A percentile compares a stretch with the other conserved stretches of the same genome.
Evolutionary conservation across 306 rosid genomes (phyloP).

Genomic region (Quercus aquifolioides): DNA sequence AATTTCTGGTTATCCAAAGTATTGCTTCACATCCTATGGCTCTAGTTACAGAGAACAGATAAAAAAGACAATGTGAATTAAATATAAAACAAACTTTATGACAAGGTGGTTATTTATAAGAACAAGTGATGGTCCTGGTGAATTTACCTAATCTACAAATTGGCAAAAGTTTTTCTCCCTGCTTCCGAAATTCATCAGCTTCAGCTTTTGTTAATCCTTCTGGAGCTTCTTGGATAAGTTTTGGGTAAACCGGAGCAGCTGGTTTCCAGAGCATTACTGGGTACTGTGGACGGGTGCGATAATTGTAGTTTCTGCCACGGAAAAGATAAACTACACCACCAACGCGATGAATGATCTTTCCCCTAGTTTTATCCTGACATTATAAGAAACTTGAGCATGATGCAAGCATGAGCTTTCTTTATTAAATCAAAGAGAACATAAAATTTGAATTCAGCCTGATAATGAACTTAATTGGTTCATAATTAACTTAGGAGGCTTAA

Average conservation of each 20-base stretch:
- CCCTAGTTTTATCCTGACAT: constrained; percentile 80
- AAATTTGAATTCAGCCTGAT: neutral
- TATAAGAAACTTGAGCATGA: constrained; percentile 4
- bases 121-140: constrained; percentile 2
- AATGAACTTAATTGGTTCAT: neutral
- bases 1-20: constrained; percentile 11
- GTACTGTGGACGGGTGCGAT: constrained; percentile 79
- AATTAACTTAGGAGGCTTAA: neutral
- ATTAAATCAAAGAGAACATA: neutral
- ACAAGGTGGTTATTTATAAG: neutral
- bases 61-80: neutral
- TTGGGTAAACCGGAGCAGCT: constrained; percentile 89
- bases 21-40: constrained; percentile 21
- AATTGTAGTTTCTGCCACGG: constrained; percentile 88
- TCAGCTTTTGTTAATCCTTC: constrained; percentile 79
- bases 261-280: constrained; percentile 99
- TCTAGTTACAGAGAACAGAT: constrained; percentile 16
- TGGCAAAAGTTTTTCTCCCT: constrained; percentile 79
- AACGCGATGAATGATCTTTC: constrained; percentile 78
- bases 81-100: constrained; percentile 8
- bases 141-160: constrained; percentile 86
- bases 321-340: constrained; percentile 87
- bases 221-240: constrained; percentile 93
- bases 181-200: constrained; percentile 60
- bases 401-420: neutral